Percentiles rank a stretch among this genome's conserved stretches.
phyloP scores from a whole-genome alignment of 768 basidiomycete genomes.

The Mycena amicta region DNA sequence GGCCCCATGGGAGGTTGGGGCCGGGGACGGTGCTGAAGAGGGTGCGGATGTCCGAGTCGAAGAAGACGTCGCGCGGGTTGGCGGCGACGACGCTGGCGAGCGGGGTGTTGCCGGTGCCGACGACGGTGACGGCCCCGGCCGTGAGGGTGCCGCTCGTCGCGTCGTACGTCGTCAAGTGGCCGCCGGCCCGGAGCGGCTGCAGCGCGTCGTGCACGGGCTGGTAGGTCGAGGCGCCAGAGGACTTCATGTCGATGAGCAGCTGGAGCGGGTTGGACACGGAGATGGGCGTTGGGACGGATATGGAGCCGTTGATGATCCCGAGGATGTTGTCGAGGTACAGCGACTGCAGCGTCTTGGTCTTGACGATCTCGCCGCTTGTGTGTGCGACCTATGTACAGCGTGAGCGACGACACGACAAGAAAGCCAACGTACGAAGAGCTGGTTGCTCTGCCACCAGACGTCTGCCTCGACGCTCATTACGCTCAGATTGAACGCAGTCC shows the following conservation, averaged over 20 bases:
- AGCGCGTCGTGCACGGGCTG: conserved; percentile 37
- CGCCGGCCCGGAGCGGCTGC: conserved; percentile 36
- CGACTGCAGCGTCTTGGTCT: conserved; percentile 36
- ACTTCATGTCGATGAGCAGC: conserved; percentile 43
- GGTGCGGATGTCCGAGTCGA: conserved; percentile 26
- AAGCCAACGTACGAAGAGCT: conserved; percentile 33
- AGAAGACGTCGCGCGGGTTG: conserved; percentile 27
- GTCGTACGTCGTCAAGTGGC: conserved; percentile 38
- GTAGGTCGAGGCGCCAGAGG: conserved; percentile 36
- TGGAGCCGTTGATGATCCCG: conserved; percentile 30
- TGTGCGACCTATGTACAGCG: conserved; percentile 35
- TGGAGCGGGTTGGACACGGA: conserved; percentile 35
- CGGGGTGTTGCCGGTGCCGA: conserved; percentile 30
- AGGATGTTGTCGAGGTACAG: conserved; percentile 39
- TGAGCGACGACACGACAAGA: background rate
- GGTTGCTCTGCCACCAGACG: conserved; percentile 37
- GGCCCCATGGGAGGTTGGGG: conserved; percentile 17
- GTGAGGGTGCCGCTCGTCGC: conserved; percentile 20
- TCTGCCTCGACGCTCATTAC: conserved; percentile 45
- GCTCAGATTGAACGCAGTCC: conserved; percentile 41
- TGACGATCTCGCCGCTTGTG: conserved; percentile 34
- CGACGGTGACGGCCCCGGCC: conserved; percentile 24
- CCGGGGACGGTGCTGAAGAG: conserved; percentile 20
- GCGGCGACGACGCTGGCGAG: conserved; percentile 24
- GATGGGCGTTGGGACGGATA: conserved; percentile 27